phyloP scores from a whole-genome alignment of 768 basidiomycete genomes.

The Clathrus columnatus region DNA sequence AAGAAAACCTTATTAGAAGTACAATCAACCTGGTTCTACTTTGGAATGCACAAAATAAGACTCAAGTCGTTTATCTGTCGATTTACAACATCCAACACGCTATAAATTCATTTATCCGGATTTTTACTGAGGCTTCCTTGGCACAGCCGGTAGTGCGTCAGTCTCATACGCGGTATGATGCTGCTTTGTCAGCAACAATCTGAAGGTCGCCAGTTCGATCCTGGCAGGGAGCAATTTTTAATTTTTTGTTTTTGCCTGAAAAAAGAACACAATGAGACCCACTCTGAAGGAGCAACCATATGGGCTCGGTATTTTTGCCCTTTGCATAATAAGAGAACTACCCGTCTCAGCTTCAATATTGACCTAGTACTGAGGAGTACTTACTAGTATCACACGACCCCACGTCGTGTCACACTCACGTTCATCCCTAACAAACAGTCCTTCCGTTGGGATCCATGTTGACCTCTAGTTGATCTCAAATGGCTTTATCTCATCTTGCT shows the following conservation, averaged over 20 bases:
- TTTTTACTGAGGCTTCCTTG: neutral
- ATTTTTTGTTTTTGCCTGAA: neutral
- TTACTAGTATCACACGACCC: too few relatives aligned
- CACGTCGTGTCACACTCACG: neutral
- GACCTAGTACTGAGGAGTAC: too few relatives aligned
- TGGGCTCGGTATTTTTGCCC: too few relatives aligned
- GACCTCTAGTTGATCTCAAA: neutral
- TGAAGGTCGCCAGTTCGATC: slow-evolving; percentile 4
- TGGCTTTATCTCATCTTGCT: neutral
- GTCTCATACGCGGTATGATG: neutral
- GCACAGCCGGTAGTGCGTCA: slow-evolving; percentile 1
- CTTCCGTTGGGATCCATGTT: neutral
- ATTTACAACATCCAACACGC: neutral
- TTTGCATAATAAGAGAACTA: too few relatives aligned
- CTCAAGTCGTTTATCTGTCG: too few relatives aligned
- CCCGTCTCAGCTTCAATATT: too few relatives aligned
- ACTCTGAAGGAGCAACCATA: too few relatives aligned
- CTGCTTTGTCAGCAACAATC: neutral
- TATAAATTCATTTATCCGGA: neutral
- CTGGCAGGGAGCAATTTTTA: slow-evolving; percentile 1
- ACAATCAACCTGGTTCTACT: too few relatives aligned
- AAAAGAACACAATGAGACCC: too few relatives aligned
- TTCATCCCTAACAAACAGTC: neutral
- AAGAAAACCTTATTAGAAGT: too few relatives aligned
- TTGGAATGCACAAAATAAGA: too few relatives aligned